A percentile compares a stretch with the other conserved stretches of the same genome.
phyloP scores from a whole-genome alignment of 768 basidiomycete genomes.

The Termitomyces sp. region DNA sequence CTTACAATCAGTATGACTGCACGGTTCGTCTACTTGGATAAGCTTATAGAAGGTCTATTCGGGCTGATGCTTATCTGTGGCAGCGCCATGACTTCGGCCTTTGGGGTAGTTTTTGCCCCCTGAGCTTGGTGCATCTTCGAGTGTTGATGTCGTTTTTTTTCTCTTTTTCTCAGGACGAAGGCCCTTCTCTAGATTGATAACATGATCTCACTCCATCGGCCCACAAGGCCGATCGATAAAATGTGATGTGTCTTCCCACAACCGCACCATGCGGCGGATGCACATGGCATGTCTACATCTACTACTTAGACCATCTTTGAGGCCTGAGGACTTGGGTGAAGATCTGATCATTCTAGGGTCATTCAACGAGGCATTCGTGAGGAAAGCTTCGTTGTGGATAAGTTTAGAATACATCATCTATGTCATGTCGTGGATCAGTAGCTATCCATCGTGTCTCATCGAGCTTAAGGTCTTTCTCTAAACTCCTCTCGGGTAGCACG shows the following conservation, averaged over 20 bases:
- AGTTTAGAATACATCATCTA: conserved; percentile 17
- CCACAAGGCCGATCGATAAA: neutral
- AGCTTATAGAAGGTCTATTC: neutral
- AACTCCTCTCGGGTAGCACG: neutral
- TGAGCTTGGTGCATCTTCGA: conserved; percentile 1
- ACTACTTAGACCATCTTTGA: neutral
- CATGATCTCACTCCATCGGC: neutral
- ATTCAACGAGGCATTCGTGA: neutral
- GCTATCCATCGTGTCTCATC: neutral
- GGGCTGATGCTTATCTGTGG: neutral
- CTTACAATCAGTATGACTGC: no score
- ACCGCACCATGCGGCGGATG: conserved; percentile 7
- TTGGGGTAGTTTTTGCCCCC: neutral
- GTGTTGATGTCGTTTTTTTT: neutral
- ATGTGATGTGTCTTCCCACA: conserved; percentile 4
- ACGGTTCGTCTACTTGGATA: no score
- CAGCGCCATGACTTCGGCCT: neutral
- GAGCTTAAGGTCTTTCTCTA: conserved; percentile 4
- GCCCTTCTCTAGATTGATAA: neutral
- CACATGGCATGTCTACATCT: neutral
- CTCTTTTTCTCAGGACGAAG: conserved; percentile 1
- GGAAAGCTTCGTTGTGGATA: neutral
- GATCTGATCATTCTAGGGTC: neutral
- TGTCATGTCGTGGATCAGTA: neutral
- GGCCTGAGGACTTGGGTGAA: neutral